These are phyloP conservation scores for Eimeria acervulina DNA, from an alignment of 169 alveolate species.

Conservation along the genomic window DNA sequence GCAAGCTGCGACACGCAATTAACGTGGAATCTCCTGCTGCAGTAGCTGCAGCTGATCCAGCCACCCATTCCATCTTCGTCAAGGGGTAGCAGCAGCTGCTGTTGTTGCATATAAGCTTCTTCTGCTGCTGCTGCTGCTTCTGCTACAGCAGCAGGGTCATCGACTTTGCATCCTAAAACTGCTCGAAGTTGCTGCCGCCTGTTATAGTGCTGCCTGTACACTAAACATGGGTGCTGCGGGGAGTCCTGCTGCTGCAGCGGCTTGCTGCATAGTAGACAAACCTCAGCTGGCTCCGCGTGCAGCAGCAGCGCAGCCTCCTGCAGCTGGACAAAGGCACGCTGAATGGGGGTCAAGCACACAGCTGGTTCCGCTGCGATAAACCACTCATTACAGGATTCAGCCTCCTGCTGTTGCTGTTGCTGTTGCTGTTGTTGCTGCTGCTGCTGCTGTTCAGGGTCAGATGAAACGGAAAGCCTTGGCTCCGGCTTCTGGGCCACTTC, in stretches of 20 bases:
- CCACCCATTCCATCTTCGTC: slow-evolving; percentile 71
- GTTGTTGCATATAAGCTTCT: slow-evolving; percentile 50
- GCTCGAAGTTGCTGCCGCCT: slow-evolving; percentile 80
- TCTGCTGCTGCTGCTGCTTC: slow-evolving; percentile 63
- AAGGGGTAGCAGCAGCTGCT: slow-evolving; percentile 68
- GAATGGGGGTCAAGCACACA: slow-evolving; percentile 73
- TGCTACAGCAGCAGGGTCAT: slow-evolving; percentile 75
- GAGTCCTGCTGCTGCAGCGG: slow-evolving; percentile 80
- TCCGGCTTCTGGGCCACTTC: slow-evolving; percentile 11
- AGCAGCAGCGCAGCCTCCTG: slow-evolving; percentile 81
- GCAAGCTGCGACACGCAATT: slow-evolving; percentile 74
- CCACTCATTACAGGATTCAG: slow-evolving; percentile 58
- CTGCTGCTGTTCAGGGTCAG: slow-evolving; percentile 31
- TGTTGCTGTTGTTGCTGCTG: slow-evolving; percentile 57
- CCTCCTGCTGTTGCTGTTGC: slow-evolving; percentile 45
- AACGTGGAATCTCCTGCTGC: slow-evolving; percentile 72
- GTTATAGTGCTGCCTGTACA: slow-evolving; percentile 65
- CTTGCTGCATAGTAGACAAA: slow-evolving; percentile 80
- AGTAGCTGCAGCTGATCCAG: slow-evolving; percentile 79
- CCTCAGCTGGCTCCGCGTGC: slow-evolving; percentile 82
- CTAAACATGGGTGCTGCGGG: slow-evolving; percentile 71
- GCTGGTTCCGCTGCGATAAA: slow-evolving; percentile 73
- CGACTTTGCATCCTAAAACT: slow-evolving; percentile 53
- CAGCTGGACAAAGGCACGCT: slow-evolving; percentile 80
- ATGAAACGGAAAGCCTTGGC: background rate